Conservation (phyloP, 2,329 filamentous ascomycete species). For the Dendrostoma leiphaemia region DNA sequence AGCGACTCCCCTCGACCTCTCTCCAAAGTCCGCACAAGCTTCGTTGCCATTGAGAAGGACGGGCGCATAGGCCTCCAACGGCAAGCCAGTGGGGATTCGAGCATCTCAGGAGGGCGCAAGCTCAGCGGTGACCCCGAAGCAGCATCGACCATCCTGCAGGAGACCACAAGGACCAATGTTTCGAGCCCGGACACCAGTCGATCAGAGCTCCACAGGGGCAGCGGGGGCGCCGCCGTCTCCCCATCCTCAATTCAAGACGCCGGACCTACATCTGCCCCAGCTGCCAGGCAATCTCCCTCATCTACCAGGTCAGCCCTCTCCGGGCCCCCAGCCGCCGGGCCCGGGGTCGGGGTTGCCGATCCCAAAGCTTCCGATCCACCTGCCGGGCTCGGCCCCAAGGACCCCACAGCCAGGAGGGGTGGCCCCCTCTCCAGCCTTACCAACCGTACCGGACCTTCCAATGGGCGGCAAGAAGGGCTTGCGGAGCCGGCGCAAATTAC, state of each 20-base stretch:
- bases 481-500: slow-evolving; percentile 17
- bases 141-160: slow-evolving; percentile 36
- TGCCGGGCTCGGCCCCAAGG: neutral
- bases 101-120: slow-evolving; percentile 33
- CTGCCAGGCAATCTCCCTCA: slow-evolving; percentile 24
- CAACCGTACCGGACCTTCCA: neutral
- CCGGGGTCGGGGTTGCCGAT: slow-evolving; percentile 26
- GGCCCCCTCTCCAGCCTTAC: neutral
- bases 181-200: slow-evolving; percentile 1
- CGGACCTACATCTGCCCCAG: slow-evolving; percentile 29
- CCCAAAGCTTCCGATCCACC: neutral
- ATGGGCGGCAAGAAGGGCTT: slow-evolving; percentile 11
- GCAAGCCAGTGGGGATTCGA: slow-evolving; percentile 42
- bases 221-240: slow-evolving; percentile 1
- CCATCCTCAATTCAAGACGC: slow-evolving; percentile 29
- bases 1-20: slow-evolving; percentile 61
- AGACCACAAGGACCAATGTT: slow-evolving; percentile 33
- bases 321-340: slow-evolving; percentile 29
- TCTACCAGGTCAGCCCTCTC: slow-evolving; percentile 22
- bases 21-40: slow-evolving; percentile 73
- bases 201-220: slow-evolving; percentile 6
- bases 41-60: slow-evolving; percentile 70
- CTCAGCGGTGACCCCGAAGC: slow-evolving; percentile 36
- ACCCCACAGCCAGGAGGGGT: neutral
- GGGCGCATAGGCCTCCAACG: slow-evolving; percentile 53